phyloP scores from a whole-genome alignment of 768 basidiomycete genomes.

The Brasilioporus rufonigricans region DNA sequence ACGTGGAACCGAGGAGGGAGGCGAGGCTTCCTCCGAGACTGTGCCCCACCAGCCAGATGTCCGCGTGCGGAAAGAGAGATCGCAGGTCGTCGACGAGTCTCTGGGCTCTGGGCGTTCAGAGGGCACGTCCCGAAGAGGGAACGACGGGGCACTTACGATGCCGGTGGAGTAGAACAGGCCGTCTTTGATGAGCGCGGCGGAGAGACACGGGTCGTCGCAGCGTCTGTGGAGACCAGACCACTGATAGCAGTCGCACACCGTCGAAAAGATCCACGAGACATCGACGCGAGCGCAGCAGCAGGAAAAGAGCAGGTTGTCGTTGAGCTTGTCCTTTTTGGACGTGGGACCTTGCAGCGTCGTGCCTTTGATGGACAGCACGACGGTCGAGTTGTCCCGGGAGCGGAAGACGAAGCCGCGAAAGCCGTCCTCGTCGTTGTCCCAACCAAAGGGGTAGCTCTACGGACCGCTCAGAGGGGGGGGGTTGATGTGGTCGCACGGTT shows the following conservation, averaged over 20 bases:
- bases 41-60: slow-evolving; percentile 62
- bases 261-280: slow-evolving; percentile 79
- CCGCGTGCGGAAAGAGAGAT: slow-evolving; percentile 53
- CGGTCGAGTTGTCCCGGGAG: slow-evolving; percentile 72
- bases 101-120: slow-evolving; percentile 27
- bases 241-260: slow-evolving; percentile 84
- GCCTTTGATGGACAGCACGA: slow-evolving; percentile 87
- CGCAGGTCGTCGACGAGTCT: slow-evolving; percentile 58
- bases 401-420: slow-evolving; percentile 91
- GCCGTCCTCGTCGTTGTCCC: slow-evolving; percentile 66
- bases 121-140: not conserved
- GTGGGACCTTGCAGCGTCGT: slow-evolving; percentile 86
- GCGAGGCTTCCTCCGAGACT: slow-evolving; percentile 66
- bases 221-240: slow-evolving; percentile 50
- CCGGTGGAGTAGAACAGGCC: slow-evolving; percentile 92
- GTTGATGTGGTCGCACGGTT: not conserved
- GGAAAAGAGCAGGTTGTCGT: slow-evolving; percentile 86
- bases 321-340: slow-evolving; percentile 88
- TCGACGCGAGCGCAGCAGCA: slow-evolving; percentile 94
- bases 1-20: slow-evolving; percentile 60
- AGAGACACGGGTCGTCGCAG: slow-evolving; percentile 81
- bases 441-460: slow-evolving; percentile 80
- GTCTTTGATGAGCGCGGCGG: slow-evolving; percentile 80
- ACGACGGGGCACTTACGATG: slow-evolving; percentile 52
- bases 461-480: slow-evolving; percentile 2